These are phyloP conservation scores for Friedmanniomyces simplex DNA, from an alignment of 495 filamentous ascomycete genomes.

Conservation along the genomic window DNA sequence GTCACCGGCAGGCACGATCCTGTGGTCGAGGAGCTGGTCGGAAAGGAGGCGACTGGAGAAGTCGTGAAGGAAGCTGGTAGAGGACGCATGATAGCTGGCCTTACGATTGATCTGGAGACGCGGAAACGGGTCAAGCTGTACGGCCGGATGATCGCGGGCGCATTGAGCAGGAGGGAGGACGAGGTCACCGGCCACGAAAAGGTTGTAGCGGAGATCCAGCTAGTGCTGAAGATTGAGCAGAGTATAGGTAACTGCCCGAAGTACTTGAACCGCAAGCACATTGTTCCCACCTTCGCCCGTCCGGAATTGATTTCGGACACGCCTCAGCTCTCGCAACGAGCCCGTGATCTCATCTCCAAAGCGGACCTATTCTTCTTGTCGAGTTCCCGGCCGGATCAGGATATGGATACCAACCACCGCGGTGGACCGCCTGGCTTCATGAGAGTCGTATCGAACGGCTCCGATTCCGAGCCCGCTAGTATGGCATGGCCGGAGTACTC, in stretches of 20 bases:
- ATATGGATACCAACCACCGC: slow-evolving; percentile 80
- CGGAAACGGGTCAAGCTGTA: slow-evolving; percentile 57
- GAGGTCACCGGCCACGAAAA: slow-evolving; percentile 23
- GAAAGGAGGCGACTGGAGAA: slow-evolving; percentile 32
- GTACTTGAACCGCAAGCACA: slow-evolving; percentile 64
- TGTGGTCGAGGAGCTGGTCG: slow-evolving; percentile 48
- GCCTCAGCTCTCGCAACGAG: slow-evolving; percentile 35
- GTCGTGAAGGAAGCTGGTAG: slow-evolving; percentile 29
- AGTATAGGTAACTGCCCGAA: slow-evolving; percentile 60
- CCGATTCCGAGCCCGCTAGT: slow-evolving; percentile 36
- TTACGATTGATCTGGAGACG: slow-evolving; percentile 57
- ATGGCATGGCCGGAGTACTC: slow-evolving; percentile 68
- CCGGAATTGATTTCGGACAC: slow-evolving; percentile 44
- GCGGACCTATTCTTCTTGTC: slow-evolving; percentile 72
- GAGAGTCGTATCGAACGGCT: slow-evolving; percentile 42
- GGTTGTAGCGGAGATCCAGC: slow-evolving; percentile 44
- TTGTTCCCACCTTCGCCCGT: slow-evolving; percentile 41
- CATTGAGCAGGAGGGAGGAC: slow-evolving; percentile 31
- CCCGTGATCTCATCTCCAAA: slow-evolving; percentile 48
- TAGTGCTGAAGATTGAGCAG: slow-evolving; percentile 56
- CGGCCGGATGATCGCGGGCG: slow-evolving; percentile 52
- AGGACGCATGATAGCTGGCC: slow-evolving; percentile 44
- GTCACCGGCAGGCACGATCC: slow-evolving; percentile 55
- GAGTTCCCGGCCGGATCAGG: slow-evolving; percentile 44
- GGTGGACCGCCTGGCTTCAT: slow-evolving; percentile 68